Percentiles rank a stretch among this genome's conserved stretches.
These are phyloP conservation scores for Xerocomus nothofagi DNA, from an alignment of 1,284 basidiomycete species.

Conservation along the genomic window DNA sequence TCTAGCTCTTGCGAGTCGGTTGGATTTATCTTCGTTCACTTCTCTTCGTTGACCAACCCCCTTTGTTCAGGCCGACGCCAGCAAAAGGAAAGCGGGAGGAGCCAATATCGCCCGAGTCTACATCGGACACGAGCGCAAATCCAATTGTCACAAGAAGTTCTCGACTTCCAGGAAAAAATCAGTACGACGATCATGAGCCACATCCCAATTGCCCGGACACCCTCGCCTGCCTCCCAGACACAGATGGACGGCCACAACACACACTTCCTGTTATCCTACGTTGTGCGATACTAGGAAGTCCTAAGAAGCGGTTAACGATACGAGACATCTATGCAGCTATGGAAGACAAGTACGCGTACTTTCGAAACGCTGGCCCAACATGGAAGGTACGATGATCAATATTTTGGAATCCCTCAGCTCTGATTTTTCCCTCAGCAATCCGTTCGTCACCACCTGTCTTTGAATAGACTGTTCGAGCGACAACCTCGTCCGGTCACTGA, in stretches of 20 bases:
- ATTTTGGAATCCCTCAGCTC: background rate
- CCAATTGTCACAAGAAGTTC: conserved; percentile 5
- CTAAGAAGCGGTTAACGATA: conserved; percentile 72
- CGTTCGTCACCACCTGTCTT: conserved; percentile 75
- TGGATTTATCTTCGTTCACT: conserved; percentile 8
- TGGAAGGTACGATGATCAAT: conserved; percentile 60
- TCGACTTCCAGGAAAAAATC: conserved; percentile 7
- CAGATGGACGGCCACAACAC: conserved; percentile 73
- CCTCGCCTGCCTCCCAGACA: conserved; percentile 72
- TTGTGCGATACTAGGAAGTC: conserved; percentile 76
- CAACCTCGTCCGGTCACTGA: conserved; percentile 77
- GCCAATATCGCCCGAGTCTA: conserved; percentile 25
- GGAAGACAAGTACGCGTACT: conserved; percentile 79
- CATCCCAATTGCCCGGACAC: conserved; percentile 76
- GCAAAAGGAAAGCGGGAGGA: conserved; percentile 17
- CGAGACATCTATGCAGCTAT: conserved; percentile 80
- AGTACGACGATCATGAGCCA: conserved; percentile 48
- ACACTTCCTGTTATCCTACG: conserved; percentile 78
- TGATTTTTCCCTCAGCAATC: conserved; percentile 61
- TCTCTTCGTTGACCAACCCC: conserved; percentile 16
- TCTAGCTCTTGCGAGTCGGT: conserved; percentile 42
- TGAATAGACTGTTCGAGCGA: conserved; percentile 76
- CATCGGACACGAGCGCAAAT: conserved; percentile 27
- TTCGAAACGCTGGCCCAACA: conserved; percentile 71
- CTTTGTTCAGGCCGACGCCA: conserved; percentile 26